Base-by-base conservation (phyloP, 2,329 filamentous ascomycete genomes). In the Eutypella sp. region DNA sequence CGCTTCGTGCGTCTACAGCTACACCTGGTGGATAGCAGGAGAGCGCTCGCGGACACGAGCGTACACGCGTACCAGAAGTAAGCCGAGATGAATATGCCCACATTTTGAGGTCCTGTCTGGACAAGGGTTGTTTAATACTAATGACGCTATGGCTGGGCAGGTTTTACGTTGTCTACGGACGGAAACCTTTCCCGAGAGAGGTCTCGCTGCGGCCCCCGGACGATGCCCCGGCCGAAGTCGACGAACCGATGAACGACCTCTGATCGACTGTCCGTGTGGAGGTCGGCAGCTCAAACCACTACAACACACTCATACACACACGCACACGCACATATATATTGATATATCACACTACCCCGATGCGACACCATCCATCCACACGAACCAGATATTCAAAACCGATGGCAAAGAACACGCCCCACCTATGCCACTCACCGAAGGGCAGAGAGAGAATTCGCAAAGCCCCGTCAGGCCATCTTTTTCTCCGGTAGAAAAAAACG, bases 101-200 rank as follows among this genome's bases (percentile, higher is more conserved):
- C 13, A n/a, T n/a, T 15, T 7, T 33, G 29, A 11, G n/a, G 5
- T 33, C 5, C 29, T 15, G 11, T 33, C 11, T 33, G 13, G 29
- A 33, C 11, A 33, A 15, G 5, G 16, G 6, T 7, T 15, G n/a
- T n/a, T 16, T 16, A 16, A 34, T 24, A n/a, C 18, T 15, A 15
- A 20, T 31, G n/a, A 31, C 40, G 38, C 18, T n/a, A 33, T 29
- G 29, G 16, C 34, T 10, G 31, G 19, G n/a, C 36, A 39, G 36
- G 36, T 13, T 76, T n/a, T 68, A 71, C 48, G 70, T 78, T 5
- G 71, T 79, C 0, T 72, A 68, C 55, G 76, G 74, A 8, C 66
- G 75, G 22, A 79, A 78, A 51, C 76, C 76, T 1, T 64, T 62
- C 43, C 61, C 59, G 0, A 56, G 62, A 13, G 70, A 73, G 41